Evolutionary conservation across 768 basidiomycete genomes (phyloP).

Genomic region (Panaeolus cyanescens): DNA sequence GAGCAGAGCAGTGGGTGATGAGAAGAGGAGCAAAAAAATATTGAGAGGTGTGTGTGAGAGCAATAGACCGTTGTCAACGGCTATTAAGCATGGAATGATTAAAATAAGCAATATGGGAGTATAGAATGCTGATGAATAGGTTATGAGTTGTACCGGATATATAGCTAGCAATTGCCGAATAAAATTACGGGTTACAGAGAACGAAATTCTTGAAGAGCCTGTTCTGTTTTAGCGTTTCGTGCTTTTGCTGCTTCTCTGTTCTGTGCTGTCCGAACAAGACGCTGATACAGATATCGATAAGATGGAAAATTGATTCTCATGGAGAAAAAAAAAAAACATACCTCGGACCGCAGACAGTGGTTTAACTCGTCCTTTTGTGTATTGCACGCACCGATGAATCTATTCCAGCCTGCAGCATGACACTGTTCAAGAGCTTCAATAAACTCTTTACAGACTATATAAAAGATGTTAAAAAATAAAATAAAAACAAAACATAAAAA

Average conservation of each 20-base stretch:
- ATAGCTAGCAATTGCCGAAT: neutral
- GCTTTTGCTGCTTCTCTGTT: constrained; percentile 67
- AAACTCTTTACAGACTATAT: constrained; percentile 70
- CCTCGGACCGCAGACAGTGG: constrained; percentile 71
- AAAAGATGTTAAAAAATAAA: constrained; percentile 6
- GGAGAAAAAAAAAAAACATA: constrained; percentile 27
- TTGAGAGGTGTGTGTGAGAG: neutral
- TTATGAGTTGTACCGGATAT: neutral
- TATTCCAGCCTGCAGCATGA: constrained; percentile 63
- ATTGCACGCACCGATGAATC: constrained; percentile 73
- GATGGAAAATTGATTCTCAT: constrained; percentile 11
- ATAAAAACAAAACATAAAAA: neutral
- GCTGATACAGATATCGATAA: constrained; percentile 40
- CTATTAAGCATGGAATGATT: neutral
- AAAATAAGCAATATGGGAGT: neutral
- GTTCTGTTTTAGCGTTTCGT: constrained; percentile 54
- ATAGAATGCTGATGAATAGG: neutral
- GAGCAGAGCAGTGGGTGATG: neutral
- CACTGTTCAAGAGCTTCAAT: constrained; percentile 77
- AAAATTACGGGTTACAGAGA: constrained; percentile 26
- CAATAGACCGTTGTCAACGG: neutral
- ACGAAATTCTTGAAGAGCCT: constrained; percentile 64
- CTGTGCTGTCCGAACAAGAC: constrained; percentile 53
- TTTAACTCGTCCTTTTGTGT: constrained; percentile 67
- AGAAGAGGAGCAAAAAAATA: too few relatives aligned